These are phyloP conservation scores for Taphrina wiesneri DNA, from an alignment of 1,139 yeast species.

Conservation along the genomic window DNA sequence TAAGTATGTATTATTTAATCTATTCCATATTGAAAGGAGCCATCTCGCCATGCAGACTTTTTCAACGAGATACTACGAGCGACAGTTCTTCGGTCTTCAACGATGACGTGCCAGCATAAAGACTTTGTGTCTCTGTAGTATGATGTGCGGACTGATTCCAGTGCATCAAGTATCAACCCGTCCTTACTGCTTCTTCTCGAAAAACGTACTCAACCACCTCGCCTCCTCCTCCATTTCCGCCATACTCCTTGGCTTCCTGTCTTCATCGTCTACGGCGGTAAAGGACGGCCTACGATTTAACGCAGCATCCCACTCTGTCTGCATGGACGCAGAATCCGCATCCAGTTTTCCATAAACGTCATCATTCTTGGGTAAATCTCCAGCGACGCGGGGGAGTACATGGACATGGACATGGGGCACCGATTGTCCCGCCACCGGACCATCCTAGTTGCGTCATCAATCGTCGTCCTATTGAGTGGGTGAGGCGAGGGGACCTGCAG, in stretches of 20 bases:
- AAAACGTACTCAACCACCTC: conserved; percentile 51
- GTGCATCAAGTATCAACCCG: no score
- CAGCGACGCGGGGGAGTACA: conserved; percentile 70
- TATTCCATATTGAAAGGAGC: not conserved
- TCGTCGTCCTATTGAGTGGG: not conserved
- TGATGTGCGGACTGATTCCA: no score
- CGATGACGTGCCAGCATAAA: no score
- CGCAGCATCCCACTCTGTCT: conserved; percentile 42
- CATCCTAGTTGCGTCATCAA: conserved; percentile 56
- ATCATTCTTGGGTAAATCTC: conserved; percentile 58
- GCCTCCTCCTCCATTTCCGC: conserved; percentile 72
- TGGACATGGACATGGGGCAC: conserved; percentile 92
- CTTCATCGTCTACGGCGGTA: conserved; percentile 52
- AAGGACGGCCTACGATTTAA: conserved; percentile 45
- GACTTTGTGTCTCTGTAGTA: no score
- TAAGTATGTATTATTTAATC: not conserved
- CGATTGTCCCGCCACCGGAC: conserved; percentile 90
- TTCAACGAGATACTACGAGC: no score
- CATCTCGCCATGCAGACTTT: no score
- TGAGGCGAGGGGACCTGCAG: not conserved
- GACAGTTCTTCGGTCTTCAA: no score
- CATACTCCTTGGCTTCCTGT: conserved; percentile 55
- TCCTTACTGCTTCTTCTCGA: no score
- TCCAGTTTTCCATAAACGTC: conserved; percentile 66
- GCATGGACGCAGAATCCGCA: conserved; percentile 47